A percentile compares a stretch with the other conserved stretches of the same genome.
Conservation (phyloP, 1,284 basidiomycete genomes). For the Omphalotus olearius region DNA sequence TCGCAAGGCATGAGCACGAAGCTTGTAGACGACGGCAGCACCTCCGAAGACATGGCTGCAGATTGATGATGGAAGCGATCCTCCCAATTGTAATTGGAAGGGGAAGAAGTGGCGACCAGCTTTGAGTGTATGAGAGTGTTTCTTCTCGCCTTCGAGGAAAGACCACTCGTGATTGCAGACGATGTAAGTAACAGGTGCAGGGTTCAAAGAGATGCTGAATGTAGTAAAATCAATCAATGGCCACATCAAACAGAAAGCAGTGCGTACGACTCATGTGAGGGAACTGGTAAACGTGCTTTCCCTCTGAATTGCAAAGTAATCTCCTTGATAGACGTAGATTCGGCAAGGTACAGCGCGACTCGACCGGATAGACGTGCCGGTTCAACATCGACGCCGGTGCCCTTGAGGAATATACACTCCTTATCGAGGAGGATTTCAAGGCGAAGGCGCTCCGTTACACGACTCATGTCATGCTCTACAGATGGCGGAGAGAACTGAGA, state of each 20-base stretch:
- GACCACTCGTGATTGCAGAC: slow-evolving; percentile 85
- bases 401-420: slow-evolving; percentile 68
- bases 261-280: slow-evolving; percentile 64
- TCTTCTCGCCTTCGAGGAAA: slow-evolving; percentile 78
- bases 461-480: slow-evolving; percentile 35
- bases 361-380: slow-evolving; percentile 73
- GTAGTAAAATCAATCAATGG: slow-evolving; percentile 18
- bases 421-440: slow-evolving; percentile 76
- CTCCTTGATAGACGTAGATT: slow-evolving; percentile 83
- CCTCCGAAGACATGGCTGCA: slow-evolving; percentile 53
- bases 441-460: slow-evolving; percentile 45
- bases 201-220: slow-evolving; percentile 36
- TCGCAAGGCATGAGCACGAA: slow-evolving; percentile 78
- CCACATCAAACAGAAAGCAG: slow-evolving; percentile 13
- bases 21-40: slow-evolving; percentile 78
- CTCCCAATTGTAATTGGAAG: slow-evolving; percentile 80
- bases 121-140: slow-evolving; percentile 83
- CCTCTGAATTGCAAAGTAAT: slow-evolving; percentile 82
- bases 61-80: slow-evolving; percentile 77
- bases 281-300: slow-evolving; percentile 70
- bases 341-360: slow-evolving; percentile 73
- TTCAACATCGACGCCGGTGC: slow-evolving; percentile 81
- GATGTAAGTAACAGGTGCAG: slow-evolving; percentile 55
- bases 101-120: slow-evolving; percentile 86
- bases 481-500: slow-evolving; percentile 14